Evolutionary conservation across 1,139 yeast genomes (phyloP), one percentile per base, ranked within the genome.

Genomic region (Suhomyces taliae): DNA sequence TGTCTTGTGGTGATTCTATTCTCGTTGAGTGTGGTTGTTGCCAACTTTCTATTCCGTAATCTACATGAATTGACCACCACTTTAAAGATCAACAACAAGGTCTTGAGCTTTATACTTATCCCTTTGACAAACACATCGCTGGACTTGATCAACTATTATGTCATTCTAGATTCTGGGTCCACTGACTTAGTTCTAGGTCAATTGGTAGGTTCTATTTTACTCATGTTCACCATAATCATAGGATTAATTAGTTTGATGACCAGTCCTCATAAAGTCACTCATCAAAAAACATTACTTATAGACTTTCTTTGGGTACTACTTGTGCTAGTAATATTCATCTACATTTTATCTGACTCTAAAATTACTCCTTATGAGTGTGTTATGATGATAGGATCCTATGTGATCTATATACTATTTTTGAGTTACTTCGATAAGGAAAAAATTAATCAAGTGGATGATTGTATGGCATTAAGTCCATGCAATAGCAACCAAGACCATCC

Each of bases 271-370:
- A 49, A 51, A 26, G 59, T 69, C 2, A 47, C 41, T 7, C 54
- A 60, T 35, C 57, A 58, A 34, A 57, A 56, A 33, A 49, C 55
- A 14, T 45, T 72, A n/a, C 42, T 69, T 14, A 49, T 64, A 26
- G 76, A 72, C 47, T 61, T 71, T 45, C 46, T 59, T 3, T 72
- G 74, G 67, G 66, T 73, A 6, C 55, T 69, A 12, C 44, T 46
- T 27, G 64, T 78, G 14, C 62, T 81, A 6, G 43, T 66, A 1
- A 47, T 78, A 3, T 70, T 81, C 36, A 62, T 75, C 45, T 62
- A 62, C 45, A 75, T 82, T 42, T 55, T 83, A 11, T 62, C 69
- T 4, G 87, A 83, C 61, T 82, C 82, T 7, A 65, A 67, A 47
- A 68, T 83, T 34, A 76, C 79, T 29, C 45, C 69, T 4, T 44